Evolutionary conservation across 108 stramenopile species (phyloP), one percentile per base, ranked within the genome.

Genomic region (Schizochytrium sp.): DNA sequence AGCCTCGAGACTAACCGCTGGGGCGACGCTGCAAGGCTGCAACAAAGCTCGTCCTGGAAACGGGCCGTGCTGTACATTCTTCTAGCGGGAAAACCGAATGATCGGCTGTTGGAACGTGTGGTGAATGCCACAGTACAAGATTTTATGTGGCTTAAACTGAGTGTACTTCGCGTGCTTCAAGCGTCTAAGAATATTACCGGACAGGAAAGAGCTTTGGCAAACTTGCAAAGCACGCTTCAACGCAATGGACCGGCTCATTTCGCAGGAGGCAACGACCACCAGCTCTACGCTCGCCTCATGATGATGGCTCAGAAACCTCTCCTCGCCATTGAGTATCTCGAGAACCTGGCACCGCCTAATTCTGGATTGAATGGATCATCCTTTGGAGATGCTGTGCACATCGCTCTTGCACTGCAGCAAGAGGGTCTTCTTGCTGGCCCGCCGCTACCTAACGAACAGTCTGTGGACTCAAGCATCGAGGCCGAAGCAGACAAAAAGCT

Each of bases 71-170:
- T 83, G 53, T 83, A 83, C 76, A 83, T 83, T 49, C 47, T 83
- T 17, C 76, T 83, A n/a, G 50, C 50, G 10, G 64, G 64, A 38
- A 83, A 83, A 53, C 47, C 47, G 53, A 49, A 53, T 53, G 76
- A 55, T 28, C 47, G 76, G 12, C 76, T 83, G 10, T 42, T 83
- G 8, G 76, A 83, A 10, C 76, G 76, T 10, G 10, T 49, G 8
- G 50, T 83, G 76, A 83, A 83, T 53, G 76, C 76, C 76, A 83
- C 50, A n/a, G 76, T 83, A 38, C 76, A 83, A 28, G 76, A 83
- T 40, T 83, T 55, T 55, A 83, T 83, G 76, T 83, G 76, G 76
- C 47, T 83, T 2, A 83, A 83, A 28, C 3, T 83, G 47, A 69
- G 64, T 15, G 64, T 69, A 8, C 53, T 49, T 10, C 53, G 50